phyloP scores from a whole-genome alignment of 73 alveolate genomes.

The Tetrahymena malaccensis region DNA sequence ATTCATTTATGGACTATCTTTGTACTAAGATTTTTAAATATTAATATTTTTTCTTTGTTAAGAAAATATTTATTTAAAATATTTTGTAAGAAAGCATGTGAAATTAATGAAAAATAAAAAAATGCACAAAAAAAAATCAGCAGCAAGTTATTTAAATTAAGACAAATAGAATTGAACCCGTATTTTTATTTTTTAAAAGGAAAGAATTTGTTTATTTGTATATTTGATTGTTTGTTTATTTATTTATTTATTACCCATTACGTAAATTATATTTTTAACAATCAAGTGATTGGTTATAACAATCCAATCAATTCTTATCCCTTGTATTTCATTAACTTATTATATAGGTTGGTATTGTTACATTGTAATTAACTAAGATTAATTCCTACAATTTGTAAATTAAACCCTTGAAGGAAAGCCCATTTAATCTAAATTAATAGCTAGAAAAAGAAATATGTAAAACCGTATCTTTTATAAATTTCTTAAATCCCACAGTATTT shows the following conservation, averaged over 20 bases:
- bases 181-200: too few relatives aligned
- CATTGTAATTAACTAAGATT: neutral
- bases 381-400: neutral
- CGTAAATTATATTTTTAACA: neutral
- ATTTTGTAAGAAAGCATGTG: too few relatives aligned
- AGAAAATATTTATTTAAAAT: too few relatives aligned
- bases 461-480: neutral
- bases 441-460: neutral
- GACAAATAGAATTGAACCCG: neutral
- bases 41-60: too few relatives aligned
- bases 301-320: neutral
- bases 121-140: neutral
- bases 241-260: neutral
- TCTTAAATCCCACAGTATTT: neutral
- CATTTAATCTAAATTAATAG: neutral
- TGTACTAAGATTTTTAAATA: too few relatives aligned
- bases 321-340: neutral
- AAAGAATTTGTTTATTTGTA: too few relatives aligned
- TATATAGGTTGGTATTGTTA: neutral
- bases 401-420: neutral
- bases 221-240: too few relatives aligned
- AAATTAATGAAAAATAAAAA: too few relatives aligned
- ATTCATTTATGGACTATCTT: too few relatives aligned
- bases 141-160: too few relatives aligned
- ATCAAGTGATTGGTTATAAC: neutral